Evolutionary conservation across 371 early-diverging fungal species (phyloP).

Genomic region (Syncephalastrum contaminatum): DNA sequence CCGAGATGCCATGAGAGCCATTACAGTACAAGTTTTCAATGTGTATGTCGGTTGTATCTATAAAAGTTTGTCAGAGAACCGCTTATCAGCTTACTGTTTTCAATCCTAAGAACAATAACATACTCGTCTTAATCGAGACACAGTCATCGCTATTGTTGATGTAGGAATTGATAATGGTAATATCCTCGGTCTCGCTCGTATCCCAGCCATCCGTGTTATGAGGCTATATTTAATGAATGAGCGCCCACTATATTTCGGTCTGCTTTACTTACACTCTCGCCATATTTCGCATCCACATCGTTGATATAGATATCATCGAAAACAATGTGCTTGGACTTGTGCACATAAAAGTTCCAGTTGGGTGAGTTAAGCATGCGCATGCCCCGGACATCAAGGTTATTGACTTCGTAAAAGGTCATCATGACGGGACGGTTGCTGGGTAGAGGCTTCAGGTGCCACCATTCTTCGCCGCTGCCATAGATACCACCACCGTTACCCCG

Average conservation of each 20-base stretch:
- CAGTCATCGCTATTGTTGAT: constrained; percentile 27
- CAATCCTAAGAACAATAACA: too few relatives aligned
- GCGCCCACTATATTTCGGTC: background rate
- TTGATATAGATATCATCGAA: constrained; percentile 19
- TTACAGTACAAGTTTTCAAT: constrained; percentile 23
- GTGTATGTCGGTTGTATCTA: constrained; percentile 18
- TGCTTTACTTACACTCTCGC: constrained; percentile 4
- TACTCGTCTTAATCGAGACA: constrained; percentile 21
- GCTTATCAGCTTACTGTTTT: background rate
- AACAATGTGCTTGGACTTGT: constrained; percentile 16
- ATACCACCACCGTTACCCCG: constrained; percentile 15
- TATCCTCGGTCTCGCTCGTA: constrained; percentile 8
- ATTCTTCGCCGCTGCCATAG: constrained; percentile 17
- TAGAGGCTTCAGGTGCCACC: constrained; percentile 15
- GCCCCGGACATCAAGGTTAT: constrained; percentile 10
- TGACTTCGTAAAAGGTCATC: constrained; percentile 18
- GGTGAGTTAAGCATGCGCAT: constrained; percentile 15
- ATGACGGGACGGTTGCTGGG: constrained; percentile 21
- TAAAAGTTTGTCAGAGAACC: background rate
- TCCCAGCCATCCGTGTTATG: constrained; percentile 28
- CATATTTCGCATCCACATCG: constrained; percentile 10
- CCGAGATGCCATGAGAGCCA: constrained; percentile 28
- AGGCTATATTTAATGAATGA: background rate
- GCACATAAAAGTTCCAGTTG: constrained; percentile 21
- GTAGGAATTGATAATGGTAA: constrained; percentile 18